phyloP scores from a whole-genome alignment of 2,329 filamentous ascomycete species.

The Arthrinium puccinioides region DNA sequence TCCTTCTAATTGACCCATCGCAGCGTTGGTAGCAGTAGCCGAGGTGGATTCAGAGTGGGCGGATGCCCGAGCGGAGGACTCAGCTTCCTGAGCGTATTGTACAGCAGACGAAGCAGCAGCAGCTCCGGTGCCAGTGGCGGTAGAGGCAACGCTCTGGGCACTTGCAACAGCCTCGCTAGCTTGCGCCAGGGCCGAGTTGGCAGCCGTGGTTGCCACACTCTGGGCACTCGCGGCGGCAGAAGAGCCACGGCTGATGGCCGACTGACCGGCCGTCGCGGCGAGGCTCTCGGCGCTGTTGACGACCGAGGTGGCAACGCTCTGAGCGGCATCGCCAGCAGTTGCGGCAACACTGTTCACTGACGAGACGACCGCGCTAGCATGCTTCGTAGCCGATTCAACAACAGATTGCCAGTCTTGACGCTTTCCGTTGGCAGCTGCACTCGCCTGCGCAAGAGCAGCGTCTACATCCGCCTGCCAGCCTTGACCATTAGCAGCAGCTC shows the following conservation, averaged over 20 bases:
- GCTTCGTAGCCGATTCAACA: constrained; percentile 11
- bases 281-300: constrained; percentile 8
- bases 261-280: constrained; percentile 8
- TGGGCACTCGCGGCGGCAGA: constrained; percentile 11
- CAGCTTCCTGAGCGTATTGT: no score
- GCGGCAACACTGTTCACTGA: constrained; percentile 9
- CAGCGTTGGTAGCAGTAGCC: no score
- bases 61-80: no score
- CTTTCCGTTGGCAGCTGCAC: background rate
- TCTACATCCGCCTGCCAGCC: background rate
- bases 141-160: constrained; percentile 14
- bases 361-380: constrained; percentile 5
- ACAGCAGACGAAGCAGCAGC: no score
- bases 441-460: background rate
- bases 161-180: constrained; percentile 11
- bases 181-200: constrained; percentile 7
- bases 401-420: constrained; percentile 12
- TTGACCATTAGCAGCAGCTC: background rate
- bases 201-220: constrained; percentile 14
- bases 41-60: no score
- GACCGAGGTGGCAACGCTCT: constrained; percentile 9
- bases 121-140: no score
- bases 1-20: no score
- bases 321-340: constrained; percentile 8
- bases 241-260: constrained; percentile 9